Conservation (phyloP, 2,329 filamentous ascomycete species). For the Aspergillus uvarum region DNA sequence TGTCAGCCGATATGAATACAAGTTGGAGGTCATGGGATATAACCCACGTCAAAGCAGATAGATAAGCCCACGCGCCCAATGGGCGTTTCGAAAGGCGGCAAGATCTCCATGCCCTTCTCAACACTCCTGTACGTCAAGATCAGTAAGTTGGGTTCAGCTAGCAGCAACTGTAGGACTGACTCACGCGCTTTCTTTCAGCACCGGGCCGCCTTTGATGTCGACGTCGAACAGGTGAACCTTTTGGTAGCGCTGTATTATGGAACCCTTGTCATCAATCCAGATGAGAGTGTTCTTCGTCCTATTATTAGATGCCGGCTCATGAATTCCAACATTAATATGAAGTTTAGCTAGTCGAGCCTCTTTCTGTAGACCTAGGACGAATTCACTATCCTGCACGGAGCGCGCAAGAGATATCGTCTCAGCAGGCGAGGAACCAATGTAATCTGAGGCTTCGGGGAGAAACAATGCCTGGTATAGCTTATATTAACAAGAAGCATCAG, state of each 20-base stretch:
- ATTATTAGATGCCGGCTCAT: constrained; percentile 62
- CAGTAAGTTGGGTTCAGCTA: background rate
- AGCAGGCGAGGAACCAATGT: constrained; percentile 69
- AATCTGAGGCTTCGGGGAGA: constrained; percentile 88
- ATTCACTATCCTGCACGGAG: constrained; percentile 65
- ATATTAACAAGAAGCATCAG: background rate
- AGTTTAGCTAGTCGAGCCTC: constrained; percentile 65
- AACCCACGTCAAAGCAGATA: constrained; percentile 79
- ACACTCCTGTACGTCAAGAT: constrained; percentile 52
- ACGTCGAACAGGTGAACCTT: constrained; percentile 90
- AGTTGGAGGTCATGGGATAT: background rate
- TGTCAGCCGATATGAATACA: background rate
- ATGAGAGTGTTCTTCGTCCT: constrained; percentile 64
- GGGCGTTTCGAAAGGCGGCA: constrained; percentile 68
- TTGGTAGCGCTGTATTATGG: constrained; percentile 68
- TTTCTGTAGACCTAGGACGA: constrained; percentile 71
- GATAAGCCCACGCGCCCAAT: constrained; percentile 74
- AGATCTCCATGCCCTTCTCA: constrained; percentile 64
- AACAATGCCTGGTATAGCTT: constrained; percentile 65
- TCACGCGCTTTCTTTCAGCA: constrained; percentile 60
- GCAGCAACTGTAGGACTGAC: constrained; percentile 11
- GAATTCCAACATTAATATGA: constrained; percentile 82
- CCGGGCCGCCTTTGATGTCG: constrained; percentile 56
- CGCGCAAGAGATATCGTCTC: constrained; percentile 71
- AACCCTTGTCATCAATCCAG: constrained; percentile 64